Base-by-base conservation (phyloP, 768 basidiomycete genomes). In the Hygrophorus pudorinus region DNA sequence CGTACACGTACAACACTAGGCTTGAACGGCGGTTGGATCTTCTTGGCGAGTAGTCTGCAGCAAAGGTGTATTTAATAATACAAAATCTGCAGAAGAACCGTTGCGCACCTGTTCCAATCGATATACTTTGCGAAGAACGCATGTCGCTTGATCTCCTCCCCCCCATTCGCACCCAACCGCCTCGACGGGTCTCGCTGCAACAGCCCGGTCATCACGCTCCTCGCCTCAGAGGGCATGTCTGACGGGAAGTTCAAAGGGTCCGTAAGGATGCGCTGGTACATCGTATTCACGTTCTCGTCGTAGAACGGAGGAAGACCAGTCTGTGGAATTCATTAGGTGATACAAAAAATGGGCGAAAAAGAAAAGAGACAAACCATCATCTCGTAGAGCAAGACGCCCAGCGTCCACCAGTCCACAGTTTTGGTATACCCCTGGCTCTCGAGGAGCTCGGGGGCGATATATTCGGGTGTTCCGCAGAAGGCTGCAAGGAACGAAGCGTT, bases 321-420 rank as follows among this genome's bases (percentile, higher is more conserved):
- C 79, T 96, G 57, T 45, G 37, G 41, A 11, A n/a, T 35, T 27
- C 29, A 14, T 46, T 21, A 24, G 20, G 14, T 21, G 14, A 5
- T 39, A 41, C 45, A 50, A 18, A 47, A 53, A 38, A 50, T 46
- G 41, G 62, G 6, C 11, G 29, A 28, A 11, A n/a, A 44, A 43
- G 9, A 5, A 5, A 32, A 21, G 31, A 41, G 21, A 55, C 67
- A 17, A 44, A 81, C 85, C 86, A 89, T 88, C 86, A 97, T 94
- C 66, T 99, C 94, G 57, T 90, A 98, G 35, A 98, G 72, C 42
- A 99, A 73, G 14, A 98, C 93, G 29, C 94, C 96, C 3, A 97
- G 71, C 1, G 94, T 98, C 94, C 89, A 93, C 94, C 94, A 99
- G 57, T 99, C 94, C 12, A 99, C 96, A 0, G 94, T 96, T 58